These are phyloP conservation scores for Asterochloris erici DNA, from an alignment of 139 green algal species.

Conservation along the genomic window DNA sequence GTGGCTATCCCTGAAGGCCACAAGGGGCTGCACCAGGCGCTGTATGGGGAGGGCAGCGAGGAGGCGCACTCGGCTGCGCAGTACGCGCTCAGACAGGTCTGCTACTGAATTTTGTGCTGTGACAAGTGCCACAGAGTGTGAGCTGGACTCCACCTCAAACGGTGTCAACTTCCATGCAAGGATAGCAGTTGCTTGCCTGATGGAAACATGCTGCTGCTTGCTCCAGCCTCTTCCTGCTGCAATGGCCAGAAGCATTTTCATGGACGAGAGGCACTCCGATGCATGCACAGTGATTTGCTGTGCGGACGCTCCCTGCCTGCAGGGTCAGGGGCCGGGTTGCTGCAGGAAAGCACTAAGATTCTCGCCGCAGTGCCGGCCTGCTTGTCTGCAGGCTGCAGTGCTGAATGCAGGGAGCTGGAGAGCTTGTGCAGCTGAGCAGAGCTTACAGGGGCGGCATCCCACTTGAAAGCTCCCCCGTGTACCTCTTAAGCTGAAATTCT, in stretches of 20 bases:
- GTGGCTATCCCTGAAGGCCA: constrained; percentile 78
- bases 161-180: background rate
- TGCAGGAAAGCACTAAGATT: too few species aligned
- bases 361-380: too few species aligned
- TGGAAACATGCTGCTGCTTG: background rate
- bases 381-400: too few species aligned
- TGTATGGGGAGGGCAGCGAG: constrained; percentile 78
- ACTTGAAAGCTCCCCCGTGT: background rate
- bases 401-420: too few species aligned
- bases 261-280: too few species aligned
- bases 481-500: background rate
- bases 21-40: constrained; percentile 64
- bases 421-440: too few species aligned
- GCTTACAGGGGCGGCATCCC: too few species aligned
- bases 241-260: too few species aligned
- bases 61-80: constrained; percentile 31
- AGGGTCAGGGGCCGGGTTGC: too few species aligned
- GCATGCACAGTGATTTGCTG: too few species aligned
- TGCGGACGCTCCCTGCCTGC: too few species aligned
- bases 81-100: constrained; percentile 46
- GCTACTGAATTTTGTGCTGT: background rate
- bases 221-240: background rate
- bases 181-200: background rate
- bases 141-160: too few species aligned
- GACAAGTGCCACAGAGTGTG: background rate